Base-by-base conservation (phyloP, 1,139 yeast species). In the Williopsis jadinii region DNA sequence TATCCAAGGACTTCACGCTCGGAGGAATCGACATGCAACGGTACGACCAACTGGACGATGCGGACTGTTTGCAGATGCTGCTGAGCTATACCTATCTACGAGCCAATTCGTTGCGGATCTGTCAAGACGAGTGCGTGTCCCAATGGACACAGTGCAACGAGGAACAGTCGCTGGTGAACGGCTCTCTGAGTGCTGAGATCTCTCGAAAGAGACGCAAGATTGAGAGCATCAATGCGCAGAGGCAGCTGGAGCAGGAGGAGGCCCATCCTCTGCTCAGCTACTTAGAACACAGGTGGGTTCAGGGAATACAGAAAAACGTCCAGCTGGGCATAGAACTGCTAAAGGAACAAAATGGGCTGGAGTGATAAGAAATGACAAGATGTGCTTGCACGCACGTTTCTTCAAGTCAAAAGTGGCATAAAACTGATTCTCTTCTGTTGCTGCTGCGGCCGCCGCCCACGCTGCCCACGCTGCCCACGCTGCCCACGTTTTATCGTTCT, bases 291-390 rank as follows among this genome's bases (percentile, higher is more conserved):
- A 44, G 55, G 41, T 52, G 56, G 51, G 34, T 28, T 9, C 50
- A 48, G n/a, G 43, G 54, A 5, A 36, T 55, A 8, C 43, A 42
- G 13, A 52, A 47, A 30, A 49, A 52, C 28, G 41, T 55, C 1
- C 52, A 53, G 11, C 38, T 53, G 10, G 56, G 55, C 29, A 46
- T 51, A 8, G 55, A 46, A 36, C 38, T 44, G 13, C 30, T 53
- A 24, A 47, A 50, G 30, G 24, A 46, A 28, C 30, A 42, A 29
- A 33, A 39, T 33, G 36, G 33, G 8, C 10, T 12, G 32, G 14
- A 15, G 13, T 8, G 12, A 12, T 29, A 11, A 12, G 24, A 19
- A 19, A 19, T 19, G 24, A 19, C 4, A 19, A 19, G 24, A 19
- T 19, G 4, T 6, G 24, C 24, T 6, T 19, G 6, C 24, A 19